Base-by-base conservation (phyloP, 2,329 filamentous ascomycete species). In the Beauveria rudraprayagi region DNA sequence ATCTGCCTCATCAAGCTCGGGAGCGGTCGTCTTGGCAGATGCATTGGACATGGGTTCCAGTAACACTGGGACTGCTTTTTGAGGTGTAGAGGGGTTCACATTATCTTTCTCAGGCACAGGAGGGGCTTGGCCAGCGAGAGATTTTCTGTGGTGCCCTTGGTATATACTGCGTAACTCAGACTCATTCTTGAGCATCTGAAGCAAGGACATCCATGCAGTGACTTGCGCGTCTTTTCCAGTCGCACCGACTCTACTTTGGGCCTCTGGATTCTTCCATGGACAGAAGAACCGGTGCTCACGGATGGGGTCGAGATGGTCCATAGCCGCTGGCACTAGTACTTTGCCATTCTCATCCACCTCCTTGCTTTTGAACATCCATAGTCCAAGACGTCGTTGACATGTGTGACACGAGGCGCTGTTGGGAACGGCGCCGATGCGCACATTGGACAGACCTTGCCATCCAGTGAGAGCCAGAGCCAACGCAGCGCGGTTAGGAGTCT, bases 321-420 rank as follows among this genome's bases (percentile, higher is more conserved):
- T 87, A 1, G 83, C 81, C 3, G 86, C 82, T 1, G 82, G 80
- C 5, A 82, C 78, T 11, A 87, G 72, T 10, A 86, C 75, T 41
- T 80, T 73, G 0, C 79, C 80, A 17, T 76, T 73, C 1, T 77
- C 76, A 62, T 84, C 81, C 34, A 88, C 82, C 67, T 84, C 83
- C 72, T 87, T 92, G 72, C 86, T 87, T 69, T 86, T 89, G 72
- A 96, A 97, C 78, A 99, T 88, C 94, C 94, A 99, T 2, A 99
- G 80, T 0, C 94, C 94, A 0, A 97, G 79, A 1, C 92, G 86
- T 62, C 94, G 86, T 69, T 96, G 89, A 71, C 94, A 99, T 22
- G 91, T 90, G 62, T 88, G 83, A 72, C 94, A 99, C 5, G 86
- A 86, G 6, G 90, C 87, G 17, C 93, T 83, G 63, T 91, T 89